These are phyloP conservation scores for Candida sonorensis DNA, from an alignment of 805 yeast genomes.

Conservation along the genomic window DNA sequence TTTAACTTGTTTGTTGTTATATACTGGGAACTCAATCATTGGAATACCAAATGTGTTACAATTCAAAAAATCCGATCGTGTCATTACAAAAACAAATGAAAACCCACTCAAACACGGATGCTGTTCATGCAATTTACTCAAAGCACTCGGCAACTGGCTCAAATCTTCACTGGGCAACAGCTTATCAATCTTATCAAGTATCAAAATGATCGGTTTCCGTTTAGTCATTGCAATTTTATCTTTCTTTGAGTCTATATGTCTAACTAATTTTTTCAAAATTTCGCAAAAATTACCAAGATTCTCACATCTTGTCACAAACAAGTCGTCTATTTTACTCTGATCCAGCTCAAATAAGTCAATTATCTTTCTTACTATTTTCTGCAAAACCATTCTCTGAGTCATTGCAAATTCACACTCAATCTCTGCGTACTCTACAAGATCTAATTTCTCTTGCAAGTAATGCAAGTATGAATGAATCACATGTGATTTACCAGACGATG, in stretches of 20 bases:
- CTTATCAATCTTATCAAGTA: constrained; percentile 40
- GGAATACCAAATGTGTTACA: constrained; percentile 36
- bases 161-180: constrained; percentile 28
- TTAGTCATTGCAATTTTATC: too few species aligned
- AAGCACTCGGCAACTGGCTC: constrained; percentile 32
- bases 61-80: constrained; percentile 31
- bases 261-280: constrained; percentile 32
- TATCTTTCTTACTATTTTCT: constrained; percentile 31
- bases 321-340: constrained; percentile 2
- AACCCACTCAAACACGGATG: constrained; percentile 25
- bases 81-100: constrained; percentile 33
- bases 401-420: constrained; percentile 41
- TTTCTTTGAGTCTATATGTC: constrained; percentile 2
- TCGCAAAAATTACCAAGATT: constrained; percentile 33
- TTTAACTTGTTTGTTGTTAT: constrained; percentile 30
- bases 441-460: constrained; percentile 7
- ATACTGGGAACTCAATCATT: constrained; percentile 32
- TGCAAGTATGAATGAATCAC: constrained; percentile 29
- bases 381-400: constrained; percentile 34
- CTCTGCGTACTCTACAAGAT: constrained; percentile 22
- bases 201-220: constrained; percentile 36
- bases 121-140: constrained; percentile 38
- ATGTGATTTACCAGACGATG: constrained; percentile 42
- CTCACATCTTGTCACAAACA: constrained; percentile 30
- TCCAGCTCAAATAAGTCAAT: constrained; percentile 7